Evolutionary conservation across 345 rosid species (phyloP), one percentile per base, ranked within the genome.

Genomic region (Cochlearia excelsa): DNA sequence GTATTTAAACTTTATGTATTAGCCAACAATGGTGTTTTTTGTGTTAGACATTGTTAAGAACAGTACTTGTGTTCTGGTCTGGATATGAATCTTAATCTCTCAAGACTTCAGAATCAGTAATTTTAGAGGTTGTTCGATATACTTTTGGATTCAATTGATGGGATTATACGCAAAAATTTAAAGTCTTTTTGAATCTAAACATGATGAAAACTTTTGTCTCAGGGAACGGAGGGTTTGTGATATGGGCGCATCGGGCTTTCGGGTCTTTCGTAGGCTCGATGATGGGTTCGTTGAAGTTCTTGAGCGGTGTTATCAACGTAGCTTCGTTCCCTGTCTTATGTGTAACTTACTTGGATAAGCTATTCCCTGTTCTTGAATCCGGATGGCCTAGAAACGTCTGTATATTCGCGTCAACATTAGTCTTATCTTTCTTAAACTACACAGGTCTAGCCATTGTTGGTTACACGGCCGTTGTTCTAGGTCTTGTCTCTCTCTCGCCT

Each of bases 141-240:
- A 51, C 72, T 67, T 55, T n/a, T 2, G 38, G 41, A 39, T 46
- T 65, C 30, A 8, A 8, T 58, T 3, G 10, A 30, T 45, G 23
- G 33, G 29, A 54, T 38, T 46, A 4, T 41, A 6, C 23, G 23
- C 23, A 16, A 16, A 16, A 16, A 16, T 16, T 16, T 30, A 9
- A 33, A 26, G 27, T 11, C 23, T 41, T 11, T n/a, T 8, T 5
- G 49, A 9, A 26, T 49, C 7, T 11, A 26, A 57, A 49, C 7
- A 28, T 39, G 23, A n/a, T 16, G 23, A 16, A 16, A 16, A 16
- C 23, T 57, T 63, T 33, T 34, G 4, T 34, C 6, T 54, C 26
- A 65, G 95, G 92, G 3, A 83, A 91, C 26, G 96, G 98, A 1
- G 96, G 95, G 4, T 91, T 77, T 57, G 98, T 91, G 33, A 69